Conservation (phyloP, 164 flowering plant genomes). For the Litsea cubeba region DNA sequence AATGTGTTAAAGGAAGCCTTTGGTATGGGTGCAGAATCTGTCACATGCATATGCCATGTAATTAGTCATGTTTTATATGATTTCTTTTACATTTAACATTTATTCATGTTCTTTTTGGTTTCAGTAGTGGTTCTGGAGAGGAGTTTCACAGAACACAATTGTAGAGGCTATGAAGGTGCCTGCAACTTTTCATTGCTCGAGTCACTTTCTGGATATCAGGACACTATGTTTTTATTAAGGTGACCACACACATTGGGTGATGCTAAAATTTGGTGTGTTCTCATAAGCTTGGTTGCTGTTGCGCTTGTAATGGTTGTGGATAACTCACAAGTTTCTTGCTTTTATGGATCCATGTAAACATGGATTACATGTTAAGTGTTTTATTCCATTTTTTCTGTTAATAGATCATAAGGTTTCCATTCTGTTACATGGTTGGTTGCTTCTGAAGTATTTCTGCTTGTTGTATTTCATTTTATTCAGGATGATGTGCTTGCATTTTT, state of each 20-base stretch:
- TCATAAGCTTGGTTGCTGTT: slow-evolving; percentile 30
- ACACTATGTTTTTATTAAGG: slow-evolving; percentile 27
- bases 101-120: slow-evolving; percentile 6
- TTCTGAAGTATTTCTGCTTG: slow-evolving; percentile 8
- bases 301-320: slow-evolving; percentile 27
- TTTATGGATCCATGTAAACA: slow-evolving; percentile 40
- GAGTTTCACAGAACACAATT: slow-evolving; percentile 13
- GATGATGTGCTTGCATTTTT: slow-evolving; percentile 4
- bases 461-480: slow-evolving; percentile 26
- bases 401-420: slow-evolving; percentile 20
- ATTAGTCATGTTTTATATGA: neutral
- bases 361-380: slow-evolving; percentile 27
- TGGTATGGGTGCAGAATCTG: too few relatives aligned
- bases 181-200: slow-evolving; percentile 12
- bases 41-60: too few relatives aligned
- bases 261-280: slow-evolving; percentile 28
- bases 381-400: slow-evolving; percentile 25
- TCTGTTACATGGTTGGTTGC: slow-evolving; percentile 22
- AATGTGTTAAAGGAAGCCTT: too few relatives aligned
- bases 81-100: neutral
- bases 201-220: slow-evolving; percentile 20
- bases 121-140: slow-evolving; percentile 17
- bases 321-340: slow-evolving; percentile 18
- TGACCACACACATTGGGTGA: slow-evolving; percentile 38
- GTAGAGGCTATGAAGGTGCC: slow-evolving; percentile 21